Base-by-base conservation (phyloP, 2,329 filamentous ascomycete species). In the Cladosporium oxysporum region DNA sequence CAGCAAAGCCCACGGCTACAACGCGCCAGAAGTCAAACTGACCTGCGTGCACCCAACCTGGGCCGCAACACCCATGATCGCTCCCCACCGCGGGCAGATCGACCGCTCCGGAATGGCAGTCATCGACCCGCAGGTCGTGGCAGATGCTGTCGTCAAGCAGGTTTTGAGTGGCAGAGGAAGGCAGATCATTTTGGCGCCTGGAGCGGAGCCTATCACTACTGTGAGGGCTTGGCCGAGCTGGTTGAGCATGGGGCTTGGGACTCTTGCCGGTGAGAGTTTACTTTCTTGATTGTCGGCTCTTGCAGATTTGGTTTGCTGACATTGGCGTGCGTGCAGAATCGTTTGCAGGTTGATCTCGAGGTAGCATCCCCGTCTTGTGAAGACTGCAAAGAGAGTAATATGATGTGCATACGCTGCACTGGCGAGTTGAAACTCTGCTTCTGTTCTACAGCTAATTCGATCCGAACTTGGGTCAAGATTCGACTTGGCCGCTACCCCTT, bases 121-220 rank as follows among this genome's bases (percentile, higher is more conserved):
- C 7, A 69, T 82, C 29, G 75, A 79, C 21, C 75, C 81, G 14
- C 70, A 78, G 62, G 69, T 76, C 50, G 79, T 83, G 8, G 75
- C 78, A 21, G 74, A 81, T 65, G 77, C 77, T 16, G 79, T 83
- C 64, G 78, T 81, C 1, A 75, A 78, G 60, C 80, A 83, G 69
- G 78, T 83, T 28, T 64, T 82, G 50, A 75, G 73, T 61, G 75
- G 75, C 16, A 76, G 73, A 67, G 78, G 79, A 62, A 78, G 77
- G 26, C 80, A 82, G 68, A 67, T 83, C 44, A 71, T 82, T 33
- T 66, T 82, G 29, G 77, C 77, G 11, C 66, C 68, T 29, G 71
- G 67, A 12, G 62, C 69, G 11, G 58, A 57, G 8, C 67, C 53
- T 18, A 12, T 72, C 2, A 23, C 63, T 0, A 62, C 61, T 31